A percentile compares a stretch with the other conserved stretches of the same genome.
phyloP scores from a whole-genome alignment of 495 filamentous ascomycete genomes.

The Darksidea phi region DNA sequence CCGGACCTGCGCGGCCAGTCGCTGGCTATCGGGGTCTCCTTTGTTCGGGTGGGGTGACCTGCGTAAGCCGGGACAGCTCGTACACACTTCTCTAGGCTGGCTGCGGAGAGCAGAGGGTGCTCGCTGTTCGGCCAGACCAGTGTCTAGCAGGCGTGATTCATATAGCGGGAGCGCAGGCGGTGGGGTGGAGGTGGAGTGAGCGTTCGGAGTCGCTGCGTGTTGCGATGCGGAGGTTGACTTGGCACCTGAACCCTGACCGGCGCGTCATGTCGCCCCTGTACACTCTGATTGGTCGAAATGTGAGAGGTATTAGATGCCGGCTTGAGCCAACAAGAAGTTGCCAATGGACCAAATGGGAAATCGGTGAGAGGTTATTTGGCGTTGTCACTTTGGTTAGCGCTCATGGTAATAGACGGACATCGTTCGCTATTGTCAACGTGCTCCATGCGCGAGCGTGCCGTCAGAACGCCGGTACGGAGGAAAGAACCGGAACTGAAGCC shows the following conservation, averaged over 20 bases:
- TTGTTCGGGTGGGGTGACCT: constrained; percentile 23
- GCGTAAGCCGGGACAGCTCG: constrained; percentile 34
- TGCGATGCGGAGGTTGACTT: constrained; percentile 13
- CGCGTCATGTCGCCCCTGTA: constrained; percentile 17
- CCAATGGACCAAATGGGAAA: constrained; percentile 1
- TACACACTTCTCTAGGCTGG: constrained; percentile 43
- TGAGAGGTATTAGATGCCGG: background rate
- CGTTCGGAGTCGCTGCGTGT: background rate
- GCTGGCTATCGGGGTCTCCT: constrained; percentile 16
- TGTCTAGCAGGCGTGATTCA: constrained; percentile 47
- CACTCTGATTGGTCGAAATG: constrained; percentile 6
- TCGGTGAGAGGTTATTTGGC: constrained; percentile 22
- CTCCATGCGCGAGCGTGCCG: too few relatives aligned
- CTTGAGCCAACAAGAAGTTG: constrained; percentile 9
- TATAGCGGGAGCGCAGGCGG: constrained; percentile 30
- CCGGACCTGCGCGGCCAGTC: constrained; percentile 2
- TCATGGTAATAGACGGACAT: too few relatives aligned
- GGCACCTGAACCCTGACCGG: constrained; percentile 6
- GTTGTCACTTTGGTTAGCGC: constrained; percentile 2
- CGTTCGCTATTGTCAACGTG: too few relatives aligned
- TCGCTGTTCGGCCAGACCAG: constrained; percentile 45
- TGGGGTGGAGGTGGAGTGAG: constrained; percentile 24
- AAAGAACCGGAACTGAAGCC: too few relatives aligned
- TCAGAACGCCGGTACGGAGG: too few relatives aligned
- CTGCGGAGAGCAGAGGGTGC: constrained; percentile 39